Percentiles rank a stretch among this genome's conserved stretches.
phyloP scores from a whole-genome alignment of 2,329 filamentous ascomycete species.

The Exophiala aquamarina region DNA sequence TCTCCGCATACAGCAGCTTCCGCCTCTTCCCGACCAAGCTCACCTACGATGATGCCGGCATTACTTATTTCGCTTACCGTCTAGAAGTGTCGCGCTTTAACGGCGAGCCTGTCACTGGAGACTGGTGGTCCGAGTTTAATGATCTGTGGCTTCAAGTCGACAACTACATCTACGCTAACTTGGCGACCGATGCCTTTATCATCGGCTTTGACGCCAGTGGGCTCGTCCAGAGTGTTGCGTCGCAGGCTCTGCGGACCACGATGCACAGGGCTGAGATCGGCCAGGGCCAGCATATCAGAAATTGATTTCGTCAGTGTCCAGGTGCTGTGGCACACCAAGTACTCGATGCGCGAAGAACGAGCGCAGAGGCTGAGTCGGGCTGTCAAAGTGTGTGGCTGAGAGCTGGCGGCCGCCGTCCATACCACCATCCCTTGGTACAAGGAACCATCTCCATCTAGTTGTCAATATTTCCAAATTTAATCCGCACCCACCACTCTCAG shows the following conservation, averaged over 20 bases:
- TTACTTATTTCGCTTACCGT: constrained; percentile 7
- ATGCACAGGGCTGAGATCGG: neutral
- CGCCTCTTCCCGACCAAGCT: constrained; percentile 12
- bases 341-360: too few relatives aligned
- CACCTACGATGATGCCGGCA: constrained; percentile 18
- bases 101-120: constrained; percentile 23
- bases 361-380: too few relatives aligned
- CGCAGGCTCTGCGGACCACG: too few relatives aligned
- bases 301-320: too few relatives aligned
- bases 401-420: too few relatives aligned
- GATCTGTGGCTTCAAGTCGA: constrained; percentile 32
- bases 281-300: too few relatives aligned
- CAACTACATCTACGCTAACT: constrained; percentile 23
- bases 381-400: too few relatives aligned
- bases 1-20: constrained; percentile 11
- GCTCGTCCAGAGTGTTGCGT: constrained; percentile 21
- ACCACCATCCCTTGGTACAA: too few relatives aligned
- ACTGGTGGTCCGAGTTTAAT: constrained; percentile 30
- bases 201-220: constrained; percentile 27
- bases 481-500: too few relatives aligned
- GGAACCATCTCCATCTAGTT: too few relatives aligned
- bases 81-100: constrained; percentile 27
- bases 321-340: too few relatives aligned
- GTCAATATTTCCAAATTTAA: too few relatives aligned
- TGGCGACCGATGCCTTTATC: constrained; percentile 30